Evolutionary conservation across 495 filamentous ascomycete species (phyloP).

Genomic region (Aspergillus bridgeri): DNA sequence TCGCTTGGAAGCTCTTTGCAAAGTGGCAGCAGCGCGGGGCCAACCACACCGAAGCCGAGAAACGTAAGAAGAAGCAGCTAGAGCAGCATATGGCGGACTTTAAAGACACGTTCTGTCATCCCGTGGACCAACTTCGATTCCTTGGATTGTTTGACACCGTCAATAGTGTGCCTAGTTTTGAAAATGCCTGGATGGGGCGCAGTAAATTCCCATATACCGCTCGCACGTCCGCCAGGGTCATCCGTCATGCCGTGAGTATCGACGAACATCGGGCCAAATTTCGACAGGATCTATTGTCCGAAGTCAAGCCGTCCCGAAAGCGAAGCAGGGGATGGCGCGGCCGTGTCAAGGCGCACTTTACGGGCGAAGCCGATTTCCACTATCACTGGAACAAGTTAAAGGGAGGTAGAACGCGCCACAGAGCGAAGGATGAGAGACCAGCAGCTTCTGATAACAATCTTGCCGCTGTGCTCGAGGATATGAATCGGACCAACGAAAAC

Average conservation of each 20-base stretch:
- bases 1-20: constrained; percentile 72
- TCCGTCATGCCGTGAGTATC: constrained; percentile 43
- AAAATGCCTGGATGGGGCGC: constrained; percentile 67
- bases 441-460: no score
- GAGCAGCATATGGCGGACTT: constrained; percentile 66
- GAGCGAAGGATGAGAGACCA: neutral
- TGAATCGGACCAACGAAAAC: neutral
- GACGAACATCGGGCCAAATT: constrained; percentile 49
- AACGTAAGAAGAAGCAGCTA: constrained; percentile 54
- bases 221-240: constrained; percentile 23
- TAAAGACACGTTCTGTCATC: constrained; percentile 68
- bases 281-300: constrained; percentile 23
- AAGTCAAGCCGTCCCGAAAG: neutral
- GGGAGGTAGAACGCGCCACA: constrained; percentile 2
- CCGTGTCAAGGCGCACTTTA: no score
- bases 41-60: constrained; percentile 27
- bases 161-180: constrained; percentile 70
- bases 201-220: constrained; percentile 12
- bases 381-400: no score
- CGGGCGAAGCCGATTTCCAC: no score
- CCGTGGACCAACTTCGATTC: constrained; percentile 54
- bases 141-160: constrained; percentile 44
- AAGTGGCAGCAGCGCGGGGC: constrained; percentile 65
- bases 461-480: neutral
- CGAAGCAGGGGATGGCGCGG: no score